These are phyloP conservation scores for Hansenula lynferdii DNA, from an alignment of 1,139 yeast genomes.

Conservation along the genomic window DNA sequence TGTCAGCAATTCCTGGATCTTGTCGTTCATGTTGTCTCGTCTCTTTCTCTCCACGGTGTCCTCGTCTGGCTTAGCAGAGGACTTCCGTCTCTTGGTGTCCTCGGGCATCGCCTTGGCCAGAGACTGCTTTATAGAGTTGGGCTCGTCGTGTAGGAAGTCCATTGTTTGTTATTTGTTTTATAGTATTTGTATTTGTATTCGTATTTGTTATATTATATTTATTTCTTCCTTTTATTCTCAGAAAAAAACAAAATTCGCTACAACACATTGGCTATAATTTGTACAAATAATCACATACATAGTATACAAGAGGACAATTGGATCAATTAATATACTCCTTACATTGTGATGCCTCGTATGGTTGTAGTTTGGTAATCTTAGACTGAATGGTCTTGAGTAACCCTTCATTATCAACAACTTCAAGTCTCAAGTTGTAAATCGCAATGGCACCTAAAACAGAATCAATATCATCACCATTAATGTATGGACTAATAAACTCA, in stretches of 20 bases:
- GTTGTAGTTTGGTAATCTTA: slow-evolving; percentile 12
- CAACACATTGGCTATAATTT: slow-evolving; percentile 43
- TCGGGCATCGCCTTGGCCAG: slow-evolving; percentile 11
- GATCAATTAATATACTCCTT: slow-evolving; percentile 46
- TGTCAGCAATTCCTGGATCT: slow-evolving; percentile 73
- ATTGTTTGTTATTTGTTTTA: background rate
- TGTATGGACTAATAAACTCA: slow-evolving; percentile 11
- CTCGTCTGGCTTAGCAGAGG: too few species aligned
- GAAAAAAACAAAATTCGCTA: too few species aligned
- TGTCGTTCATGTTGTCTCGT: slow-evolving; percentile 85
- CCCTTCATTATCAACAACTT: slow-evolving; percentile 11
- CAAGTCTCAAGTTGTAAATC: slow-evolving; percentile 12
- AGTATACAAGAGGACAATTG: slow-evolving; percentile 58
- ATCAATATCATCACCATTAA: slow-evolving; percentile 6
- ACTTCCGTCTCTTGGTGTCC: slow-evolving; percentile 3
- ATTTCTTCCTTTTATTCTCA: background rate
- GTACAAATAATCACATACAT: slow-evolving; percentile 47
- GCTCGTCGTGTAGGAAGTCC: too few species aligned
- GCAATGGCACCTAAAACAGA: slow-evolving; percentile 14
- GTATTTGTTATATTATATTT: background rate
- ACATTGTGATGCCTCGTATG: slow-evolving; percentile 13
- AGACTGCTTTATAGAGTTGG: slow-evolving; percentile 19
- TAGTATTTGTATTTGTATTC: background rate
- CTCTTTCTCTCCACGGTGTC: slow-evolving; percentile 53
- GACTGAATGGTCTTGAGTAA: slow-evolving; percentile 9